Evolutionary conservation across 768 basidiomycete genomes (phyloP), one percentile per base, ranked within the genome.

Genomic region (Suillus weaverae): DNA sequence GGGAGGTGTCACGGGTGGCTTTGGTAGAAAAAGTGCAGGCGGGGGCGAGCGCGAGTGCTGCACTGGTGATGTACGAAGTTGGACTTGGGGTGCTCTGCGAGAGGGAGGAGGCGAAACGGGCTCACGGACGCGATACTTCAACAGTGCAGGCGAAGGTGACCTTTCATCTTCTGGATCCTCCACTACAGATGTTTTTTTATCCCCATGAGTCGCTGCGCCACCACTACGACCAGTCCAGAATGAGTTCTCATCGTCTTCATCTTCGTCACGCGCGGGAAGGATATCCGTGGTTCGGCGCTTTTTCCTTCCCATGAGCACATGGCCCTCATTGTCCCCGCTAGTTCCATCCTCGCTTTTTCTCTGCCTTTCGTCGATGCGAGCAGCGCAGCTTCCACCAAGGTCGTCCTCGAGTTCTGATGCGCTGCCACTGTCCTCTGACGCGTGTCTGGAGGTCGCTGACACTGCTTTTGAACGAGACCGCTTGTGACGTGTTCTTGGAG

Each of bases 71-170:
- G 71, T 72, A 2, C 76, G 74, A 62, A 72, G 70, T 36, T 73
- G 70, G 35, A 74, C 67, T 46, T 68, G 66, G 7, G 76, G 72
- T 65, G 82, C 83, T 18, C 87, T 80, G 68, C 86, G 79, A 3
- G 89, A 90, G 1, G 88, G 88, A 5, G 89, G 89, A 2, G 89
- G 89, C 0, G 88, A 90, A 22, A 87, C 82, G 1, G 85, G 84
- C 48, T 82, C 81, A 64, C 77, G 77, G 61, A 71, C 73, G 30
- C 75, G 73, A 69, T 68, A 72, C 4, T 50, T 66, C 71, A 74
- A 71, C 76, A 76, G 26, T 70, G 80, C 64, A 71, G 79, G 73
- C 73, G 85, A 64, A 79, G 74, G 74, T 4, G 74, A 77, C 39
- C 53, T 43, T 14, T 51, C 60, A 9, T 18, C 30, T 38, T 51